A percentile compares a stretch with the other conserved stretches of the same genome.
phyloP scores from a whole-genome alignment of 2,329 filamentous ascomycete genomes.

The Talaromyces sp. region DNA sequence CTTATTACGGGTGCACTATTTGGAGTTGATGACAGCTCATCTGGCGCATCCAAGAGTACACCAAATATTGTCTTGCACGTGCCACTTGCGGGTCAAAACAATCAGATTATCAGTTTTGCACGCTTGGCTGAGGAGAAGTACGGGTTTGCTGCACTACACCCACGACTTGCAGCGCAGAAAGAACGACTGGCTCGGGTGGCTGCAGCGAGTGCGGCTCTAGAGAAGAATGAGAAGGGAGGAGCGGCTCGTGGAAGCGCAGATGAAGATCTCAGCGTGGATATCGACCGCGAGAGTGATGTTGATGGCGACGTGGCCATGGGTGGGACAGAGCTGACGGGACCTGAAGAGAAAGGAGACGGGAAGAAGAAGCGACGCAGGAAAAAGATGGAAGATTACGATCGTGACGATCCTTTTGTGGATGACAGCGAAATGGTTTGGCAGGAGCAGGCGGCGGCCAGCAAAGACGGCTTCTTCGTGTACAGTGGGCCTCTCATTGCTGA shows the following conservation, averaged over 20 bases:
- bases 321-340: slow-evolving; percentile 45
- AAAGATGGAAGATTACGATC: slow-evolving; percentile 63
- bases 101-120: slow-evolving; percentile 93
- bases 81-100: slow-evolving; percentile 71
- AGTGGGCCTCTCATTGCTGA: slow-evolving; percentile 86
- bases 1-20: slow-evolving; percentile 59
- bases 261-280: slow-evolving; percentile 84
- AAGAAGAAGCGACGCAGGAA: slow-evolving; percentile 72
- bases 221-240: slow-evolving; percentile 63
- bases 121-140: slow-evolving; percentile 90
- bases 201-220: slow-evolving; percentile 78
- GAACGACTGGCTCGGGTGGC: slow-evolving; percentile 84
- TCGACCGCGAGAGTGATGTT: slow-evolving; percentile 61
- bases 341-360: slow-evolving; percentile 53
- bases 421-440: slow-evolving; percentile 95
- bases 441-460: slow-evolving; percentile 85
- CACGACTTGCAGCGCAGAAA: slow-evolving; percentile 79
- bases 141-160: slow-evolving; percentile 89
- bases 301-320: slow-evolving; percentile 42
- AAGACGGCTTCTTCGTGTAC: slow-evolving; percentile 97
- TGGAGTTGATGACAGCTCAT: slow-evolving; percentile 45
- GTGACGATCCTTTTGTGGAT: slow-evolving; percentile 68
- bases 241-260: slow-evolving; percentile 67
- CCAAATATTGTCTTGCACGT: slow-evolving; percentile 83
- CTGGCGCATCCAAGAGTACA: slow-evolving; percentile 38